phyloP scores from a whole-genome alignment of 2,329 filamentous ascomycete species.

The Clarireedia paspali region DNA sequence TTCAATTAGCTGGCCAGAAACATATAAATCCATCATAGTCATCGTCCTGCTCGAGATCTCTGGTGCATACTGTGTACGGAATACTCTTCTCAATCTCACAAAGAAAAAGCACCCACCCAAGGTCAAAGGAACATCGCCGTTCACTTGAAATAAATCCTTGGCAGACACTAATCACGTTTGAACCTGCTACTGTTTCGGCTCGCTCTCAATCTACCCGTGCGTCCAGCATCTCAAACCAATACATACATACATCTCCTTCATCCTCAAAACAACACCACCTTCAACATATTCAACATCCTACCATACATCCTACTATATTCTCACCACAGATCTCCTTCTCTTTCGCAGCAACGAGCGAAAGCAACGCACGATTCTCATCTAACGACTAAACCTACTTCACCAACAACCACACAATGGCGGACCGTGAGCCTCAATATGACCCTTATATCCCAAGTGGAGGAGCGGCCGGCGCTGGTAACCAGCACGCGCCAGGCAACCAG shows the following conservation, averaged over 20 bases:
- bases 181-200: constrained; percentile 6
- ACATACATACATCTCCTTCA: not conserved
- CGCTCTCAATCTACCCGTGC: not conserved
- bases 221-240: not conserved
- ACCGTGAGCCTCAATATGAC: constrained; percentile 26
- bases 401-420: constrained; percentile 22
- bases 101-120: not conserved
- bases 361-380: too few relatives aligned
- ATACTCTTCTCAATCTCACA: not conserved
- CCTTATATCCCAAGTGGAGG: constrained; percentile 27
- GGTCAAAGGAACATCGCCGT: not conserved
- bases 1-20: not conserved
- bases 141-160: constrained; percentile 3
- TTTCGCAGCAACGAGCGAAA: not conserved
- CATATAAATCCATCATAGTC: not conserved
- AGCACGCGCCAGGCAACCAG: constrained; percentile 39
- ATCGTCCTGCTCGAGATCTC: too few relatives aligned
- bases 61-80: not conserved
- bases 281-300: not conserved
- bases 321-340: not conserved
- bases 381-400: not conserved
- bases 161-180: constrained; percentile 8
- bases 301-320: not conserved
- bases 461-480: constrained; percentile 31
- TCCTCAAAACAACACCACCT: not conserved